Evolutionary conservation across 2,329 filamentous ascomycete genomes (phyloP), one percentile per base, ranked within the genome.

Genomic region (Hypoxylon sp.): DNA sequence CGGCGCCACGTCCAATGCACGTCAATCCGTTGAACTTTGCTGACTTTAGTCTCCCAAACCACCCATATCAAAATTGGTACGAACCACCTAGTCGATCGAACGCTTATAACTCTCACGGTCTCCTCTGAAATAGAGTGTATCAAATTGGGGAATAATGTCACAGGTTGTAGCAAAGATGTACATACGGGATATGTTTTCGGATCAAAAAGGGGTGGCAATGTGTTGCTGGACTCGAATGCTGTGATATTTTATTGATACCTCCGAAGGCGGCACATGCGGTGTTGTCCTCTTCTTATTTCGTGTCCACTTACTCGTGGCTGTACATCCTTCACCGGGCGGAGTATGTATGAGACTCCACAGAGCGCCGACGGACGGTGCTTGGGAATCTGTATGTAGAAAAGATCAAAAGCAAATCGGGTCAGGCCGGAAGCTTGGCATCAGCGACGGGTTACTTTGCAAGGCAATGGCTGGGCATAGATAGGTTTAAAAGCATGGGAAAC

Each of bases 61-160:
- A 94, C 78, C 92, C 93, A 0, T 96, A 96, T 74, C 90, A 93
- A 74, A 88, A 89, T 53, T 90, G 90, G 78, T 96, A 95, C 73
- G 89, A 93, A 67, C 90, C 91, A 34, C 91, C 92, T 1, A 91
- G 86, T 70, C 83, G 78, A 47, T 75, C 74, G 5, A 74, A 71
- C 29, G 54, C 70, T 6, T 75, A 75, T 48, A 73, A 69, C 41
- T 70, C 72, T 14, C 72, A 74, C 27, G 71, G 68, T 0, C 63
- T 76, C 21, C 64, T 71, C 14, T 74, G 53, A 73, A 27, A n/a
- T 73, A 48, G 70, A 21, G 8, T 37, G n/a, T 27, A 12, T 25
- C 9, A 21, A 34, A 41, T 47, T 30, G 5, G 34, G n/a, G 23
- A 37, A 14, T 21, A 21, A 43, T 11, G 34, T 11, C 48, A 23